Conservation (phyloP, 306 rosid genomes). For the Medicago arabica region DNA sequence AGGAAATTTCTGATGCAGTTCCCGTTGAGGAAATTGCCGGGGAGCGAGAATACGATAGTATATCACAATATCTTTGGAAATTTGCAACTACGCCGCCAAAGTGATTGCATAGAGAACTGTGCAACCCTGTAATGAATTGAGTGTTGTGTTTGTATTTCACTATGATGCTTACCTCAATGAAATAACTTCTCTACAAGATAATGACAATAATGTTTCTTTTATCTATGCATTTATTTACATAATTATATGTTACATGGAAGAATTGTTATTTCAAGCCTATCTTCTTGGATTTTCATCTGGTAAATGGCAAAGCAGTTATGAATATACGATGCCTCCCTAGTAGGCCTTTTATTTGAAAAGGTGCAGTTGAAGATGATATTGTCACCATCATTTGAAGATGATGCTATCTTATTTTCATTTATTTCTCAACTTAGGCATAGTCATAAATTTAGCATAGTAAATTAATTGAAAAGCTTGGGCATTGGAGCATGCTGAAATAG, state of each 20-base stretch:
- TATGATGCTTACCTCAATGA: slow-evolving; percentile 17
- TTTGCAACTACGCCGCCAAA: slow-evolving; percentile 64
- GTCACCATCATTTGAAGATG: too few relatives aligned
- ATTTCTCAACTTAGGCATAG: too few relatives aligned
- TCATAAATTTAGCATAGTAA: too few relatives aligned
- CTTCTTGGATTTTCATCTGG: too few relatives aligned
- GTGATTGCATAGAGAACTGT: slow-evolving; percentile 31
- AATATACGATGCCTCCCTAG: too few relatives aligned
- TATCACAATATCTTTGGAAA: slow-evolving; percentile 48
- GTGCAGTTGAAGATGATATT: too few relatives aligned
- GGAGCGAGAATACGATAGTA: slow-evolving; percentile 45
- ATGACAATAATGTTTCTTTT: background rate
- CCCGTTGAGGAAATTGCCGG: slow-evolving; percentile 64
- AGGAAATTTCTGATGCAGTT: slow-evolving; percentile 65
- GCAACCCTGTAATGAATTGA: background rate
- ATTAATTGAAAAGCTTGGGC: too few relatives aligned
- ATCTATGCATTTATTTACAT: background rate
- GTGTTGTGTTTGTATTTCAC: slow-evolving; percentile 16
- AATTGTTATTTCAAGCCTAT: background rate
- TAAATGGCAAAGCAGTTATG: too few relatives aligned
- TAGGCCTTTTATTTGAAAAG: too few relatives aligned
- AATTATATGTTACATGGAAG: background rate
- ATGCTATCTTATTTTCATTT: too few relatives aligned
- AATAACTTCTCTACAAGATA: background rate
- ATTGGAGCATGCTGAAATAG: too few relatives aligned